Conservation (phyloP, 179 eudicot species). For the Camellia oleifera region DNA sequence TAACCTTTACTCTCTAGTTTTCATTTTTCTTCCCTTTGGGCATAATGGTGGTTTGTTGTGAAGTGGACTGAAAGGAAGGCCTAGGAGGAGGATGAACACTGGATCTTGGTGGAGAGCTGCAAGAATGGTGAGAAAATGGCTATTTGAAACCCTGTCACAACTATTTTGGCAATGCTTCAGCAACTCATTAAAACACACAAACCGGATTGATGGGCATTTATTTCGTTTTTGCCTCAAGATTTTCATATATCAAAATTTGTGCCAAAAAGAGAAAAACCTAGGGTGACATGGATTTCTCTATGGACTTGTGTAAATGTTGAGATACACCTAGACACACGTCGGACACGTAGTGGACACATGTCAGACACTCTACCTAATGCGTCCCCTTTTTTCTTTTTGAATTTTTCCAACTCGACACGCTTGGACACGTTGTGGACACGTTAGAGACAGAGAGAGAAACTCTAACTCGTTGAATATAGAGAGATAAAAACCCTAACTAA, state of each 20-base stretch:
- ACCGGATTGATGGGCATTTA: background rate
- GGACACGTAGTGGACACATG: too few relatives aligned
- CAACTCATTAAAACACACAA: background rate
- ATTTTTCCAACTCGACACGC: too few relatives aligned
- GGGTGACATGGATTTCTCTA: background rate
- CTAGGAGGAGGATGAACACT: background rate
- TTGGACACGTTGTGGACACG: too few relatives aligned
- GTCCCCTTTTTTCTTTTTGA: too few relatives aligned
- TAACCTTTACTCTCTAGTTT: background rate
- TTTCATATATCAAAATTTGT: background rate
- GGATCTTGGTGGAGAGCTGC: slow-evolving; percentile 7
- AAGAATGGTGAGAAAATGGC: background rate
- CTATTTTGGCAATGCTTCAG: background rate
- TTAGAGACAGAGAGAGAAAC: too few relatives aligned
- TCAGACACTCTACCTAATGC: too few relatives aligned
- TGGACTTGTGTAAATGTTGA: background rate
- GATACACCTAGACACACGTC: background rate
- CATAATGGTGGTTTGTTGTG: background rate
- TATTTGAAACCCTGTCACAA: background rate
- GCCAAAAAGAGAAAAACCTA: background rate
- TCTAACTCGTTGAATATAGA: too few relatives aligned
- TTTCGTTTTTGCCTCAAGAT: background rate
- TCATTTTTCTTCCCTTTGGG: background rate
- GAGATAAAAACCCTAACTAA: too few relatives aligned
- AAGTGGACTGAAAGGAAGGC: background rate